Percentiles rank a stretch among this genome's conserved stretches.
Conservation (phyloP, 768 basidiomycete genomes). For the Naganishia onofrii region DNA sequence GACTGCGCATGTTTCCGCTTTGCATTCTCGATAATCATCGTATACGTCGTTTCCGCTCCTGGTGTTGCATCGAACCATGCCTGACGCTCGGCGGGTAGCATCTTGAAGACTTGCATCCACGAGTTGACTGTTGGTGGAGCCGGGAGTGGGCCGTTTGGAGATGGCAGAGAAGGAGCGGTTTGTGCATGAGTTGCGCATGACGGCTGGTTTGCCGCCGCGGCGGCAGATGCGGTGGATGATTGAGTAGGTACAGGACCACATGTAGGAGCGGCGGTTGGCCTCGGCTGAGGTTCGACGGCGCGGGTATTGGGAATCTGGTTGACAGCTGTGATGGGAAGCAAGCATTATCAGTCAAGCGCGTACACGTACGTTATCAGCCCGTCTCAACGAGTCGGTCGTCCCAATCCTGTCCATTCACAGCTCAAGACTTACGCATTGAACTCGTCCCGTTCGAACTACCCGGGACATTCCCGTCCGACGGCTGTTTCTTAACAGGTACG, state of each 20-base stretch:
- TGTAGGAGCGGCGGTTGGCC: background rate
- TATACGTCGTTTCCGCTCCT: slow-evolving; percentile 10
- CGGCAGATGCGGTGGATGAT: background rate
- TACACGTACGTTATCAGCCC: background rate
- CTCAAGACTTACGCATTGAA: background rate
- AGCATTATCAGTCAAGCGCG: background rate
- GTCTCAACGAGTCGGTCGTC: background rate
- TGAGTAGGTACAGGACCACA: background rate
- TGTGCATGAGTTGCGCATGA: background rate
- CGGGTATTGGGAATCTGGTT: background rate
- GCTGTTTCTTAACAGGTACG: slow-evolving; percentile 2
- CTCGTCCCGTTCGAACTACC: background rate
- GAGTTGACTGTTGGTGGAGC: slow-evolving; percentile 4
- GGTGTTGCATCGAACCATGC: slow-evolving; percentile 3
- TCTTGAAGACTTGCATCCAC: slow-evolving; percentile 19
- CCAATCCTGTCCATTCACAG: background rate
- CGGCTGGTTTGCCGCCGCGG: background rate
- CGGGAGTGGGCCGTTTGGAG: slow-evolving; percentile 3
- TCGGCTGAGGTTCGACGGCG: background rate
- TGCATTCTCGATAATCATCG: slow-evolving; percentile 19
- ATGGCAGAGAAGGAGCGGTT: background rate
- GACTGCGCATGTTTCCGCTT: slow-evolving; percentile 13
- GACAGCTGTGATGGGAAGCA: background rate
- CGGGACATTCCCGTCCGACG: background rate
- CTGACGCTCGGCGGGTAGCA: slow-evolving; percentile 12